Percentiles rank a stretch among this genome's conserved stretches.
Evolutionary conservation across 352 stramenopile genomes (phyloP).

Genomic region (Phytophthora pinifolia): DNA sequence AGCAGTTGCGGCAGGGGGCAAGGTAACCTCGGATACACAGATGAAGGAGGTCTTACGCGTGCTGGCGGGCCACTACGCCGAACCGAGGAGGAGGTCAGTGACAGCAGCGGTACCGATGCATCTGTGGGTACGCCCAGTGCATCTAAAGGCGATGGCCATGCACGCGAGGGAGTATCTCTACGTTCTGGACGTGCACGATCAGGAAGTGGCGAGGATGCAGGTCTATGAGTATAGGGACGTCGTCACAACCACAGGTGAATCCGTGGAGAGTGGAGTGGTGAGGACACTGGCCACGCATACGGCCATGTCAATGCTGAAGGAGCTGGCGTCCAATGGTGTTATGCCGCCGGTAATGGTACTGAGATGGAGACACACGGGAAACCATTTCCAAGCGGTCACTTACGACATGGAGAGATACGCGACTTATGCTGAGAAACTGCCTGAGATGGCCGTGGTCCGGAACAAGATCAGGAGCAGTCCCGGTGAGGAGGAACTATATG

Average conservation of each 20-base stretch:
- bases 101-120: neutral
- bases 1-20: too few relatives aligned
- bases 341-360: neutral
- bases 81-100: neutral
- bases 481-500: too few relatives aligned
- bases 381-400: conserved; percentile 1
- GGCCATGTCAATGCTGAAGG: neutral
- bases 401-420: too few relatives aligned
- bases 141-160: neutral
- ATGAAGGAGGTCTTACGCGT: too few relatives aligned
- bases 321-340: neutral
- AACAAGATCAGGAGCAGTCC: too few relatives aligned
- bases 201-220: neutral
- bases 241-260: neutral
- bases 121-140: neutral
- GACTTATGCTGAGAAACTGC: too few relatives aligned
- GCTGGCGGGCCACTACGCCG: neutral
- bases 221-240: neutral
- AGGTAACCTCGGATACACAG: too few relatives aligned
- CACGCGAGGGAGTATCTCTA: too few relatives aligned
- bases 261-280: neutral
- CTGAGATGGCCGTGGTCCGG: too few relatives aligned
- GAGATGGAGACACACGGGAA: neutral
- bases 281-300: neutral
- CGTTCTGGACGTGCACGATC: neutral